Conservation (phyloP, 148 eudicot genomes). For the Salicornia ramosissima region DNA sequence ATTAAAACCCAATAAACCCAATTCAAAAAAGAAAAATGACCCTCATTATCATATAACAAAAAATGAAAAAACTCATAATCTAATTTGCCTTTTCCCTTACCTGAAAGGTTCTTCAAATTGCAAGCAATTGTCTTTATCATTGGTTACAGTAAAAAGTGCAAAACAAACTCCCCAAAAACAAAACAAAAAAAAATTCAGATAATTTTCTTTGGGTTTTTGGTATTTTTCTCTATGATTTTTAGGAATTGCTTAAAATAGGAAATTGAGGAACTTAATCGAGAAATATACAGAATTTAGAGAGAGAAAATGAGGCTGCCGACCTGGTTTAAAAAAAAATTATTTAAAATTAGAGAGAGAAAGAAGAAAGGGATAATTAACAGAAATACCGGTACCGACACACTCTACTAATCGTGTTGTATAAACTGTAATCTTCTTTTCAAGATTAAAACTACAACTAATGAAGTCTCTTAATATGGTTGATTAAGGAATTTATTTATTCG, state of each 20-base stretch:
- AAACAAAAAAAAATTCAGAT: constrained; percentile 11
- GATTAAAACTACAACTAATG: not conserved
- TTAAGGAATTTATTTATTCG: too few species aligned
- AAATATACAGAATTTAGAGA: constrained; percentile 21
- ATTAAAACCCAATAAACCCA: constrained; percentile 20
- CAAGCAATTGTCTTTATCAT: constrained; percentile 6
- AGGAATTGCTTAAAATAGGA: constrained; percentile 21
- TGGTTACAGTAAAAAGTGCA: not conserved
- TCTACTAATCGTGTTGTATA: not conserved
- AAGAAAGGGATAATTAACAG: constrained; percentile 22
- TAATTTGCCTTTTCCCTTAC: constrained; percentile 16
- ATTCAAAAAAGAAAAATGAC: not conserved
- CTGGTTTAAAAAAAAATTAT: constrained; percentile 1
- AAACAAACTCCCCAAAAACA: not conserved
- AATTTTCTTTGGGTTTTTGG: constrained; percentile 2
- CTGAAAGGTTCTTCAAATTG: constrained; percentile 17
- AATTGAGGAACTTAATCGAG: not conserved
- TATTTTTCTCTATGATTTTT: not conserved
- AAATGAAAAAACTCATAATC: not conserved
- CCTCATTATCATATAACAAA: not conserved
- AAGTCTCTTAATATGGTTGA: too few species aligned
- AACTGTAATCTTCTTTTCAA: not conserved
- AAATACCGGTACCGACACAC: constrained; percentile 33
- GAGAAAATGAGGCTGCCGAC: constrained; percentile 23
- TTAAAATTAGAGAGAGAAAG: constrained; percentile 13